These are phyloP conservation scores for Kodamaea leandrae DNA, from an alignment of 805 yeast species.

Conservation along the genomic window DNA sequence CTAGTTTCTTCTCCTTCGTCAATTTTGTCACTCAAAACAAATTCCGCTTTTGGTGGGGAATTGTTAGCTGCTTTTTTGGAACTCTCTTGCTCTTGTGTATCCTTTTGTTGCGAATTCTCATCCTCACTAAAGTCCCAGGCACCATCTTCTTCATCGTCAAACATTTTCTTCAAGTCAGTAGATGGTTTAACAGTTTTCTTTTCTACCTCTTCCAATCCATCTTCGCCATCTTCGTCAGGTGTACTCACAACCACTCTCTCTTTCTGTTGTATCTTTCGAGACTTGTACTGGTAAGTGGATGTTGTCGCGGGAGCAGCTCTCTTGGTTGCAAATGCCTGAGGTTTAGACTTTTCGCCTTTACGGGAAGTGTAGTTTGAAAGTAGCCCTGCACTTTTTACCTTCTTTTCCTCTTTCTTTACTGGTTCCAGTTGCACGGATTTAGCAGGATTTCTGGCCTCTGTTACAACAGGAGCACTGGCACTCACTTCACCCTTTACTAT, in stretches of 20 bases:
- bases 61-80: no score
- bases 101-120: conserved; percentile 2
- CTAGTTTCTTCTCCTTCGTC: not conserved
- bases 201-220: conserved; percentile 5
- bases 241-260: conserved; percentile 38
- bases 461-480: not conserved
- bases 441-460: conserved; percentile 1
- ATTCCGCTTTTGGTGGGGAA: not conserved
- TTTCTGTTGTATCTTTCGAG: conserved; percentile 31
- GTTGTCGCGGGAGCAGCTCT: not conserved
- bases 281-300: conserved; percentile 29
- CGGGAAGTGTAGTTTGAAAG: conserved; percentile 29
- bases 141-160: conserved; percentile 13
- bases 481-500: conserved; percentile 2
- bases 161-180: conserved; percentile 12
- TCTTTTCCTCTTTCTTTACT: conserved; percentile 7
- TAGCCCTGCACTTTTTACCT: conserved; percentile 14
- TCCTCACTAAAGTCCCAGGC: conserved; percentile 15
- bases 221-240: conserved; percentile 8
- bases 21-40: not conserved
- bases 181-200: conserved; percentile 5
- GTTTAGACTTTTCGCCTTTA: conserved; percentile 11
- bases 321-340: conserved; percentile 1
- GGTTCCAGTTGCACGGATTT: not conserved
- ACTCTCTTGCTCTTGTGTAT: not conserved